Conservation (phyloP, 163 green algal genomes). For the Scenedesmus sp. region DNA sequence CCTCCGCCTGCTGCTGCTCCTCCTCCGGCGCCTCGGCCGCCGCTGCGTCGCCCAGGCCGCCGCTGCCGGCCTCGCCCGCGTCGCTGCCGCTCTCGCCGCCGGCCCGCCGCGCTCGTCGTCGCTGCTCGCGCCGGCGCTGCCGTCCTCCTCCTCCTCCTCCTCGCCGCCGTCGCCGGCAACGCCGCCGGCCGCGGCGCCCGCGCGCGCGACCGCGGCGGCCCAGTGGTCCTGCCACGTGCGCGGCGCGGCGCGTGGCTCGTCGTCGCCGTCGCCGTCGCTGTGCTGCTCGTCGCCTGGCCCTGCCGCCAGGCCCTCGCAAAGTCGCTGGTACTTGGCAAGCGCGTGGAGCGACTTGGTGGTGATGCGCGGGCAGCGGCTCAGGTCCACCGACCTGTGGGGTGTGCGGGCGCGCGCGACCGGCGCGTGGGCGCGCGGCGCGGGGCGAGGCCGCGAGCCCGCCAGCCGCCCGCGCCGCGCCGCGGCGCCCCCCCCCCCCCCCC, state of each 20-base stretch:
- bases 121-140: neutral
- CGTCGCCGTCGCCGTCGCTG: neutral
- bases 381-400: constrained; percentile 26
- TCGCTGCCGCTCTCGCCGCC: neutral
- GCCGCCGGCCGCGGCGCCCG: neutral
- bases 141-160: neutral
- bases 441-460: too few species aligned
- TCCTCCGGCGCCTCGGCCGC: neutral
- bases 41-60: neutral
- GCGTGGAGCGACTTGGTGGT: constrained; percentile 39
- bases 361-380: constrained; percentile 28
- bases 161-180: constrained; percentile 16
- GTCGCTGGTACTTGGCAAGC: constrained; percentile 34
- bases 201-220: neutral
- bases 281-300: neutral
- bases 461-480: too few species aligned
- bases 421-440: too few species aligned
- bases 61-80: neutral
- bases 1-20: constrained; percentile 3
- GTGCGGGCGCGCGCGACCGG: too few species aligned
- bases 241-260: neutral
- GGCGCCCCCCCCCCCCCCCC: too few species aligned
- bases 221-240: neutral
- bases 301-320: neutral
- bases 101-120: neutral